Evolutionary conservation across 208 protist genomes (phyloP), one percentile per base, ranked within the genome.

Genomic region (Trypanosoma lewisi): DNA sequence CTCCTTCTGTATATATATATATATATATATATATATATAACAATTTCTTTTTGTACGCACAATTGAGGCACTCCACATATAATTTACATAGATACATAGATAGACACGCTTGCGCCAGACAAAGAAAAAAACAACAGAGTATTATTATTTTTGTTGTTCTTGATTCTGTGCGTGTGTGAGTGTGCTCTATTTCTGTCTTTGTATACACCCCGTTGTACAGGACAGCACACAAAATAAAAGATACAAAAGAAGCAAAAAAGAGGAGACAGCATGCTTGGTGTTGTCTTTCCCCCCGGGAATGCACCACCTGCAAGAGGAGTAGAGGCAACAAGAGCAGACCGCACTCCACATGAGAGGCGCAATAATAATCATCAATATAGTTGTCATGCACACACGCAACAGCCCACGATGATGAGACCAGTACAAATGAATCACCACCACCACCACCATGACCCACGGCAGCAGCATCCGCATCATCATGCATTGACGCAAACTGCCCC

Each of bases 361-460:
- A 16, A 9, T 17, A 37, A 61, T 17, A 37, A 61, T 17, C 31
- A 58, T 16, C 52, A 52, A 16, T 48, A 30, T 25, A 34, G 33
- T 30, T 21, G 4, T 17, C 17, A 39, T 45, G 8, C 45, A 49
- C 16, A 21, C 7, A 0, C 1, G 44, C 36, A 47, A 25, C 19
- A 28, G 16, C 41, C 33, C 39, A 61, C 1, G 1, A 14, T 23
- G 25, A 21, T 27, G 28, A 7, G 27, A 53, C 6, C 21, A 4
- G 36, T 31, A 12, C 25, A 42, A 37, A 21, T 53, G 44, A 25
- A 48, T 47, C 61, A 61, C n/a, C 68, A 62, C 21, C 41, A 63
- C 4, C 30, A 34, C 55, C 58, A 49, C 34, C 59, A 67, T 7
- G 12, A 54, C 52, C 39, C 39, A 49, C 59, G 63, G 23, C 68